phyloP scores from a whole-genome alignment of 208 protist genomes.

The Acanthamoeba sp. region DNA sequence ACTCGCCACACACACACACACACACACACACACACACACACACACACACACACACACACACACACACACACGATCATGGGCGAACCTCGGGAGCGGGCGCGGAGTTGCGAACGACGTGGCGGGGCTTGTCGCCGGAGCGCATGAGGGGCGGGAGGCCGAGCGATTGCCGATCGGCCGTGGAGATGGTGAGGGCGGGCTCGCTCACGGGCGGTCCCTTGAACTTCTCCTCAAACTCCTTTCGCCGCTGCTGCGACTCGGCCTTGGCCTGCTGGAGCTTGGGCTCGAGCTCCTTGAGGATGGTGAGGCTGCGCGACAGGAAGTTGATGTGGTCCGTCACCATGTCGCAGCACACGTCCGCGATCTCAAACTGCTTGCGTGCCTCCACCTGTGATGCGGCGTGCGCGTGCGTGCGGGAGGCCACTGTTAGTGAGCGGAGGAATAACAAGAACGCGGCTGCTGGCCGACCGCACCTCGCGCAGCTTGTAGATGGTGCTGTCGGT shows the following conservation, averaged over 20 bases:
- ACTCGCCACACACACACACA: background rate
- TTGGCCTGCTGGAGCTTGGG: conserved; percentile 70
- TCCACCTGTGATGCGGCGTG: background rate
- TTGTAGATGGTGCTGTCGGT: conserved; percentile 63
- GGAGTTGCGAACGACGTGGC: conserved; percentile 54
- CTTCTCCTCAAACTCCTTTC: conserved; percentile 60
- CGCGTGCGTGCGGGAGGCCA: background rate
- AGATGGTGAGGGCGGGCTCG: conserved; percentile 59
- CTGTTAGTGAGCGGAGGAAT: background rate
- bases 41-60: background rate
- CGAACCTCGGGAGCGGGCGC: conserved; percentile 32
- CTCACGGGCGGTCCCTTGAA: conserved; percentile 66
- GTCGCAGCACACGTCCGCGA: conserved; percentile 69
- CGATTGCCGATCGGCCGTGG: conserved; percentile 65
- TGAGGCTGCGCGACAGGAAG: conserved; percentile 64
- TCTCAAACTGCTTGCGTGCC: conserved; percentile 71
- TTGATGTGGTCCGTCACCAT: conserved; percentile 72
- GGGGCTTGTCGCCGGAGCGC: conserved; percentile 34
- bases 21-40: background rate
- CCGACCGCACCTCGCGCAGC: conserved; percentile 63
- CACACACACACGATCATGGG: background rate
- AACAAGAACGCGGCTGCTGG: too few species aligned
- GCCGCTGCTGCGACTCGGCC: conserved; percentile 56
- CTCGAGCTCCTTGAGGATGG: conserved; percentile 72
- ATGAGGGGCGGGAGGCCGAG: conserved; percentile 51